phyloP scores from a whole-genome alignment of 225 moss, liverwort and hornwort genomes.

The Marchantia paleacea region DNA sequence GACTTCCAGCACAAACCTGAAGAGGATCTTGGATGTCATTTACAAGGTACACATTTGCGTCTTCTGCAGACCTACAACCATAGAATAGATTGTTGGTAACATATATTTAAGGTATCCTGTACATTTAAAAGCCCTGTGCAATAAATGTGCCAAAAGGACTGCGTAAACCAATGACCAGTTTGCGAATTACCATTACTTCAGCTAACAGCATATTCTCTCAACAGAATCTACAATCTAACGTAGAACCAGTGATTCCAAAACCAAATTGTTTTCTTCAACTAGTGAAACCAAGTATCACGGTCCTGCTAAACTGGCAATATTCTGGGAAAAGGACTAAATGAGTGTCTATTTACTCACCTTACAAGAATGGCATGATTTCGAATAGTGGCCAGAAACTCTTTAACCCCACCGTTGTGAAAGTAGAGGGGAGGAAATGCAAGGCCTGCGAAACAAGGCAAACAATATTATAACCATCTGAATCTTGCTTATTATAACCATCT shows the following conservation, averaged over 20 bases:
- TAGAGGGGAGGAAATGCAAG: constrained; percentile 81
- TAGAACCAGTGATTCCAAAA: too few species aligned
- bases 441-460: constrained; percentile 46
- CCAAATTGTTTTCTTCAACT: too few species aligned
- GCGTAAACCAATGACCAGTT: too few species aligned
- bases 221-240: too few species aligned
- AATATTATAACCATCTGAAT: not conserved
- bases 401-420: constrained; percentile 91
- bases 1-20: constrained; percentile 50
- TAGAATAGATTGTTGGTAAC: not conserved
- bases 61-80: constrained; percentile 75
- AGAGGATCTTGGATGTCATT: constrained; percentile 95
- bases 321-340: not conserved
- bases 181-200: too few species aligned
- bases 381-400: constrained; percentile 81
- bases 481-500: not conserved
- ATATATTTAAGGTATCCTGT: too few species aligned
- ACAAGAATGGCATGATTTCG: constrained; percentile 76
- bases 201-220: too few species aligned
- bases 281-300: too few species aligned
- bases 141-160: too few species aligned
- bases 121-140: too few species aligned
- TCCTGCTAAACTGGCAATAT: not conserved
- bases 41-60: constrained; percentile 94
- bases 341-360: constrained; percentile 36